Conservation (phyloP, 192 early-diverging fungal species). For the Jimgerdemannia lactiflua region DNA sequence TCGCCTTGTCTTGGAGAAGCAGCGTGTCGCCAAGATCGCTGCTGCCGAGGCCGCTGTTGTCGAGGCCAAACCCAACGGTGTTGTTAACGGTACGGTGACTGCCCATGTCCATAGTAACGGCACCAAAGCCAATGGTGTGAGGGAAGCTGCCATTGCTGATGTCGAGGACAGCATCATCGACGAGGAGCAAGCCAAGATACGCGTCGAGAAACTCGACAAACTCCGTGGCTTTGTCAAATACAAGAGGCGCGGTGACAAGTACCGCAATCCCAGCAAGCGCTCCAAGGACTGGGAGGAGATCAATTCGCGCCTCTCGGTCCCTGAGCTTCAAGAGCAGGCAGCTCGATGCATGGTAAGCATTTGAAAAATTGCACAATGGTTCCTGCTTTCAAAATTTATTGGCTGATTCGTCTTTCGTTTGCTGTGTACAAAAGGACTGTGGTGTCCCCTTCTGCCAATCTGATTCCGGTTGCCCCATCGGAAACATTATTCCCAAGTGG, state of each 20-base stretch:
- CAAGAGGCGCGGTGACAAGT: slow-evolving; percentile 80
- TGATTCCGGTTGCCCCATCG: slow-evolving; percentile 96
- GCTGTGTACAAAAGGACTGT: slow-evolving; percentile 51
- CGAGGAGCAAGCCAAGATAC: slow-evolving; percentile 67
- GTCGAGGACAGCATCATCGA: slow-evolving; percentile 89
- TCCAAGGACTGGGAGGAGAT: slow-evolving; percentile 94
- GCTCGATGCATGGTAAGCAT: slow-evolving; percentile 81
- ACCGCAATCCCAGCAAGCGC: slow-evolving; percentile 83
- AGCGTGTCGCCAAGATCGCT: slow-evolving; percentile 44
- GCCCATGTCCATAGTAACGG: slow-evolving; percentile 28
- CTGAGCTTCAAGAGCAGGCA: slow-evolving; percentile 87
- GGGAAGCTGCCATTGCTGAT: slow-evolving; percentile 71
- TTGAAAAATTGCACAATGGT: too few relatives aligned
- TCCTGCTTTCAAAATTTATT: too few relatives aligned
- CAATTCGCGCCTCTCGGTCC: slow-evolving; percentile 77
- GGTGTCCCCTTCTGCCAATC: slow-evolving; percentile 99
- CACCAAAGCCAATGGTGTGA: slow-evolving; percentile 24
- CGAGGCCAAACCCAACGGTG: slow-evolving; percentile 17
- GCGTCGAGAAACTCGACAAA: slow-evolving; percentile 83
- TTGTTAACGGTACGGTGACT: slow-evolving; percentile 10
- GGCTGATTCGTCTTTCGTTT: too few relatives aligned
- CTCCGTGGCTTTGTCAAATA: slow-evolving; percentile 95
- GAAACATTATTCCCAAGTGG: slow-evolving; percentile 99
- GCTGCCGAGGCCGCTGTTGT: slow-evolving; percentile 18
- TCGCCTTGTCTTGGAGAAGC: slow-evolving; percentile 70